These are phyloP conservation scores for Yamadazyma atmosphaerica DNA, from an alignment of 1,139 yeast genomes.

Conservation along the genomic window DNA sequence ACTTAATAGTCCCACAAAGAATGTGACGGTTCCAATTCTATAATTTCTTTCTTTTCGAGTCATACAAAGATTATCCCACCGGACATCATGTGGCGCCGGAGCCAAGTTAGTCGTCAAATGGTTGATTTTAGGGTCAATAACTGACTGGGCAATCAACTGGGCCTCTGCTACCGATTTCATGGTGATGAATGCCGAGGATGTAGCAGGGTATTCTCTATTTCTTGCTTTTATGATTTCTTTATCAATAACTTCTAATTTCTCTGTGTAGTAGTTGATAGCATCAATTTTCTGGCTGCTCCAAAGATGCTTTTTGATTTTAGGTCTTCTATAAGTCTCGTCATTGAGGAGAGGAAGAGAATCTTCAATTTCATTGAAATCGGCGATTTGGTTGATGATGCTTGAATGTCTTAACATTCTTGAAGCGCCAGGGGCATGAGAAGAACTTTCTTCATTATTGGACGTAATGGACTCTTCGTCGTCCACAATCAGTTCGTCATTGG, in stretches of 20 bases:
- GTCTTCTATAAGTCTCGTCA: conserved; percentile 43
- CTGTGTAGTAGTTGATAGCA: conserved; percentile 61
- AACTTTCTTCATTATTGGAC: conserved; percentile 6
- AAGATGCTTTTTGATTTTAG: conserved; percentile 50
- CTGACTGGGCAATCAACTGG: conserved; percentile 88
- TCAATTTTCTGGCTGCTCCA: conserved; percentile 58
- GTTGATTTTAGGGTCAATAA: conserved; percentile 74
- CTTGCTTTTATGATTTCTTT: conserved; percentile 57
- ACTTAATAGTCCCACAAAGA: conserved; percentile 62
- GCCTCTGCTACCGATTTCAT: conserved; percentile 86
- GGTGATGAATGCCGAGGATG: conserved; percentile 70
- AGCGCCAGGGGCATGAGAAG: not conserved
- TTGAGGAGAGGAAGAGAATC: conserved; percentile 21
- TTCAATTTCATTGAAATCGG: conserved; percentile 7
- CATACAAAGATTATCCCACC: conserved; percentile 74
- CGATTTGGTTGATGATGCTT: conserved; percentile 21
- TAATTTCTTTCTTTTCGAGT: conserved; percentile 56
- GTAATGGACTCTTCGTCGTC: conserved; percentile 10
- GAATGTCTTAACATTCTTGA: conserved; percentile 9
- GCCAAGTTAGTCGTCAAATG: conserved; percentile 74
- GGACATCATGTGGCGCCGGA: conserved; percentile 84
- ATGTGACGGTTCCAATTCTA: conserved; percentile 62
- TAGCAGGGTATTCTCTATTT: conserved; percentile 61
- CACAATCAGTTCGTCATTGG: conserved; percentile 13
- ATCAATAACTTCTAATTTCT: conserved; percentile 57